Conservation (phyloP, 2,329 filamentous ascomycete genomes). For the Colletotrichum sp. region DNA sequence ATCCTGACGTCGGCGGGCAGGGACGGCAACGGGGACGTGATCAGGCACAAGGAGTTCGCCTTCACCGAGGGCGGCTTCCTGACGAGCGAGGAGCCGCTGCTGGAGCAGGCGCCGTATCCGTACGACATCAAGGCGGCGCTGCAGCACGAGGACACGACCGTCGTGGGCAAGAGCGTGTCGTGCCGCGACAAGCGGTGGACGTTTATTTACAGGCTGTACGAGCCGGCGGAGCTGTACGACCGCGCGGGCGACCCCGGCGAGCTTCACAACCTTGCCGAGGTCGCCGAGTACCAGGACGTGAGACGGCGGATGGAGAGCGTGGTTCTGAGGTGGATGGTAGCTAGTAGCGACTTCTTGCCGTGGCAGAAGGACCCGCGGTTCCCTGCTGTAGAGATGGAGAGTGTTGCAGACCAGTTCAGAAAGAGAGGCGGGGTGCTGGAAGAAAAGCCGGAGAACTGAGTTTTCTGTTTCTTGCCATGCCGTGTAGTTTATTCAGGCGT, state of each 20-base stretch:
- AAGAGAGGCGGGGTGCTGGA: not conserved
- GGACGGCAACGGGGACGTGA: conserved; percentile 4
- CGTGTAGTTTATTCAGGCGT: not conserved
- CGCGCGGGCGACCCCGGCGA: conserved; percentile 40
- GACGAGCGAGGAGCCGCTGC: conserved; percentile 46
- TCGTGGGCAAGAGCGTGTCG: conserved; percentile 48
- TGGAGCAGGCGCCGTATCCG: conserved; percentile 47
- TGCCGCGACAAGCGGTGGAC: conserved; percentile 42
- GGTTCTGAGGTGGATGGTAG: conserved; percentile 42
- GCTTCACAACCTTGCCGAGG: conserved; percentile 41
- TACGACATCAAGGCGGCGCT: conserved; percentile 51
- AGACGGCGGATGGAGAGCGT: conserved; percentile 31
- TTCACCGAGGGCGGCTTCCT: conserved; percentile 52
- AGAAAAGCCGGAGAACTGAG: not conserved
- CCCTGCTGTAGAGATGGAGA: conserved; percentile 36
- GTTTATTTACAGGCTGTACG: conserved; percentile 50
- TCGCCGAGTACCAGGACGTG: conserved; percentile 26
- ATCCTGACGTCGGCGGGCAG: not conserved
- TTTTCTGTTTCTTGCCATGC: not conserved
- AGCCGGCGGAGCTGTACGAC: conserved; percentile 48
- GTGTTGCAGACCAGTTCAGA: conserved; percentile 29
- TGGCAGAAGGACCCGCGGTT: conserved; percentile 39
- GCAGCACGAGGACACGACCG: conserved; percentile 47
- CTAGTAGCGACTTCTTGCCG: conserved; percentile 38
- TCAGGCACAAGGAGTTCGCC: conserved; percentile 41